Evolutionary conservation across 2,329 filamentous ascomycete species (phyloP).

Genomic region (Monilinia aucupariae): DNA sequence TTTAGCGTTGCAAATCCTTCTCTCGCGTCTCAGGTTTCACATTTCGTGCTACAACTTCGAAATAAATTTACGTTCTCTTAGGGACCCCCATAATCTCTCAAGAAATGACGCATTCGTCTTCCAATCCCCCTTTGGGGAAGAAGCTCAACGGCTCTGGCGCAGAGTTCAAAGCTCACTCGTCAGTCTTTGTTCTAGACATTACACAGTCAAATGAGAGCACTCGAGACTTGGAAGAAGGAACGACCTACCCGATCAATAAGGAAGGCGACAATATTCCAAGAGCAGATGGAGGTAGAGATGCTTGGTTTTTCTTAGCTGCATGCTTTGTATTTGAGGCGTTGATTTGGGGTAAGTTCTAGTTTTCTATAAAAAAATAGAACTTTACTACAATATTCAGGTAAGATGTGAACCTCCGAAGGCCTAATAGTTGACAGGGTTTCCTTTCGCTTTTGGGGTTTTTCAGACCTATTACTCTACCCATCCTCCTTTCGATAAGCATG

Average conservation of each 20-base stretch:
- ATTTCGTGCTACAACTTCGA: neutral
- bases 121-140: neutral
- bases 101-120: neutral
- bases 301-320: conserved; percentile 46
- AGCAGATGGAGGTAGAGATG: conserved; percentile 46
- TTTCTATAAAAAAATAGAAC: neutral
- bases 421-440: conserved; percentile 31
- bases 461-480: conserved; percentile 41
- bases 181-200: neutral
- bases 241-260: neutral
- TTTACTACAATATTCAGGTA: neutral
- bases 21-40: neutral
- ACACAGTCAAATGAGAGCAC: neutral
- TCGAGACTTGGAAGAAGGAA: neutral
- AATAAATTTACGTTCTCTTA: neutral
- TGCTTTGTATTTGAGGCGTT: conserved; percentile 50
- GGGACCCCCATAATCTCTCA: neutral
- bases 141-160: neutral
- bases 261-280: conserved; percentile 31
- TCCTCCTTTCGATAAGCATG: conserved; percentile 35
- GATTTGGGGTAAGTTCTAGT: conserved; percentile 43
- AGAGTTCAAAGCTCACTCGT: neutral
- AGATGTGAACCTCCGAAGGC: neutral
- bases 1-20: too few species aligned
- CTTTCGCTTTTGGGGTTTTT: conserved; percentile 40